Evolutionary conservation across 768 basidiomycete species (phyloP), one percentile per base, ranked within the genome.

Genomic region (button mushroom (Agaricus bisporus)): DNA sequence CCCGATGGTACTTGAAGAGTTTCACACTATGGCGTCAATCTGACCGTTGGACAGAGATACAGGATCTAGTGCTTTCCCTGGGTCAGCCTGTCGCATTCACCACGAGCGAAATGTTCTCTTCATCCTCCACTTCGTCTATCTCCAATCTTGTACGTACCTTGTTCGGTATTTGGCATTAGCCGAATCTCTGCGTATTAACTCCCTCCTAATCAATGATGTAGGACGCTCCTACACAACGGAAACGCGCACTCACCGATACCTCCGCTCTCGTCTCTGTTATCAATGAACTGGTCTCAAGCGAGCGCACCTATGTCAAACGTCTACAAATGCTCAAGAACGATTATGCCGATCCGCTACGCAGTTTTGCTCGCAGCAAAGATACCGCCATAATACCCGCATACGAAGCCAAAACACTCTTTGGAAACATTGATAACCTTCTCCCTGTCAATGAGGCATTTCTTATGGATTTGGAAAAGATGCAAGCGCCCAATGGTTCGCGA

Each of bases 371-470:
- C 51, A 85, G 78, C 66, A 89, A 90, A 64, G 85, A 87, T 55
- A 94, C 90, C 0, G 83, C 88, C 35, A 91, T 99, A 60, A 79
- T 99, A 42, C 86, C 89, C 1, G 70, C 82, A 18, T 98, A 95
- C 66, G 90, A 98, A 66, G 95, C 95, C 32, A 94, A 90, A 59
- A 90, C 83, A 1, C 77, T 99, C 20, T 98, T 99, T 60, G 91
- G 91, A 51, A 98, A 99, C 69, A 79, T 98, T 48, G 95, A 98
- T 67, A 85, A 81, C 48, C 77, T 99, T 18, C 68, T 98, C 3
- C 85, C 85, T 1, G 88, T 91, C n/a, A 93, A 98, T 62, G 88
- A 91, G 62, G 82, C 84, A 0, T 95, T 98, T 65, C 71, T 98
- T 36, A 66, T 70, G 1, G 91, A 95, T 63, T 72, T 99, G 32